These are phyloP conservation scores for Lipomyces orientalis DNA, from an alignment of 805 yeast genomes.

Conservation along the genomic window DNA sequence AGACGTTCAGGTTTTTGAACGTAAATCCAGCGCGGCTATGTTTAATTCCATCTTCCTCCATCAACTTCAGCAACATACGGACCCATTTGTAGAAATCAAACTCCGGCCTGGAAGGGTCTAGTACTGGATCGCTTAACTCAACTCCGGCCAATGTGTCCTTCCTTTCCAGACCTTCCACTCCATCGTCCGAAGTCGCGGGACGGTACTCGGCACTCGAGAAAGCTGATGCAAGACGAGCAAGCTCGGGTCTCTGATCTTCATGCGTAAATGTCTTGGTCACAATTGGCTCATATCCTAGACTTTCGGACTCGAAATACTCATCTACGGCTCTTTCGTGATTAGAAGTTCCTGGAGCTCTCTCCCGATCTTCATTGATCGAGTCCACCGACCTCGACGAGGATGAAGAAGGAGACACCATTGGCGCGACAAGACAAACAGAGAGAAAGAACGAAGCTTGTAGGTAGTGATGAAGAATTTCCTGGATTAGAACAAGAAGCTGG, in stretches of 20 bases:
- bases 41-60: slow-evolving; percentile 3
- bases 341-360: not conserved
- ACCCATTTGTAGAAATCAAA: slow-evolving; percentile 1
- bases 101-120: not conserved
- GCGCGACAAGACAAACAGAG: not conserved
- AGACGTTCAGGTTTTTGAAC: slow-evolving; percentile 5
- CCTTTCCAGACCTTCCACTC: not conserved
- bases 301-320: slow-evolving; percentile 2
- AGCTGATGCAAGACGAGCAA: not conserved
- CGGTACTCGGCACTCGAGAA: slow-evolving; percentile 4
- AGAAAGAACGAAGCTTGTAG: not conserved
- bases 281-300: slow-evolving; percentile 1
- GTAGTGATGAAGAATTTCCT: not conserved
- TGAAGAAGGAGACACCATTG: slow-evolving; percentile 2
- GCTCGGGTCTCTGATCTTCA: slow-evolving; percentile 4
- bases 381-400: slow-evolving; percentile 6
- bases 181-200: not conserved
- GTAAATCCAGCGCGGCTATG: not conserved
- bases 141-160: slow-evolving; percentile 3
- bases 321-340: not conserved
- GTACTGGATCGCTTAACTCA: slow-evolving; percentile 1
- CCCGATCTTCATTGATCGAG: not conserved
- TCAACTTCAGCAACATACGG: not conserved
- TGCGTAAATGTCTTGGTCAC: slow-evolving; percentile 2
- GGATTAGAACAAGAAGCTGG: not conserved